Conservation (phyloP, 345 rosid species). For the Acer saccharum region DNA sequence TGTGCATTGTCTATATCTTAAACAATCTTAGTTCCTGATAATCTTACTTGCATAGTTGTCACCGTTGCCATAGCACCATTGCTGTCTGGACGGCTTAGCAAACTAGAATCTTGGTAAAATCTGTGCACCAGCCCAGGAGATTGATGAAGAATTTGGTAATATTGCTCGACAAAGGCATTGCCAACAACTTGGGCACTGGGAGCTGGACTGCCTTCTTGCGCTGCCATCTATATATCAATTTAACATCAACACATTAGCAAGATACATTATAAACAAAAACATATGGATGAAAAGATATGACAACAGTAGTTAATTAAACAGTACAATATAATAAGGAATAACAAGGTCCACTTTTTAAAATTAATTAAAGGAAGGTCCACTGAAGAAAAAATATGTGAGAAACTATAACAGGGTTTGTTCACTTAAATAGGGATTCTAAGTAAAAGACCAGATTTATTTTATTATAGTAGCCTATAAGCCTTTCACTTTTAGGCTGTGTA, state of each 20-base stretch:
- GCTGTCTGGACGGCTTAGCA: constrained; percentile 59
- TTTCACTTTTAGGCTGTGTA: neutral
- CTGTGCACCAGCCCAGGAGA: constrained; percentile 54
- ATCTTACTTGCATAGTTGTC: constrained; percentile 62
- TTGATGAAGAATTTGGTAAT: constrained; percentile 71
- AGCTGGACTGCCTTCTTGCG: constrained; percentile 47
- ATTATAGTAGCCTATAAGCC: too few relatives aligned
- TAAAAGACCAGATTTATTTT: neutral
- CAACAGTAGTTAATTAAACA: neutral
- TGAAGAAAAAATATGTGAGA: neutral
- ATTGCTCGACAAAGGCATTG: constrained; percentile 72
- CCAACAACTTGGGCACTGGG: constrained; percentile 59
- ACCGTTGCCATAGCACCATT: constrained; percentile 56
- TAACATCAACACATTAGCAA: neutral
- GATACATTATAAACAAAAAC: neutral
- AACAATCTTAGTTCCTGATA: constrained; percentile 1
- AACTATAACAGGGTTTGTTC: neutral
- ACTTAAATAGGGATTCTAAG: neutral
- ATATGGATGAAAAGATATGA: neutral
- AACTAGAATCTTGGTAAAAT: constrained; percentile 72
- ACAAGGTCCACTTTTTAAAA: neutral
- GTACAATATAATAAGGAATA: neutral
- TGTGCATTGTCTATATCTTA: neutral
- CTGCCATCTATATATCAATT: constrained; percentile 48
- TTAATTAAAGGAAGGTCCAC: neutral